Base-by-base conservation (phyloP, 371 early-diverging fungal genomes). In the Gilbertella persicaria region DNA sequence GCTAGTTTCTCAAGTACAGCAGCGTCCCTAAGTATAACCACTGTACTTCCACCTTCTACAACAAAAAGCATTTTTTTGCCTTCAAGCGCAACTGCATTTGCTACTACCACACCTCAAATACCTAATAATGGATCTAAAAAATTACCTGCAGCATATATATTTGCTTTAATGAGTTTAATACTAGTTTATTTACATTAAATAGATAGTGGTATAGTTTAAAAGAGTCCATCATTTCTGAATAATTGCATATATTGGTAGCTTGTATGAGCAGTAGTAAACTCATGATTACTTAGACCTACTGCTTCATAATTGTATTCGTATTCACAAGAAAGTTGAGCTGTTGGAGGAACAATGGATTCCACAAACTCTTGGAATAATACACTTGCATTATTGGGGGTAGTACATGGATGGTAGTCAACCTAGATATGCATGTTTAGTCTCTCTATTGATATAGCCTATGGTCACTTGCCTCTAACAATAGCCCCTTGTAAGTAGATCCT, bases 191-290 rank as follows among this genome's bases (percentile, higher is more conserved):
- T 6, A 20, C 41, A 41, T 25, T 38, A 4, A 51, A 45, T 51
- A 51, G 45, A 23, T 51, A 45, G 45, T 16, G 6, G 39, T 50
- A 38, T 12, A 33, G 7, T 38, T 50, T 70, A 78, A 16, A 78
- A 54, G 17, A 78, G 45, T 37, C 73, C 69, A 26, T 78, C 79
- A 42, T 72, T 74, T 39, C 62, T 66, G 29, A 78, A 78, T 2
- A 78, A 53, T 55, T 60, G 62, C 73, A 78, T 78, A 35, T 78
- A 78, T 52, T 78, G 79, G 55, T 78, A 78, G 29, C 75, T 75
- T 13, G 79, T 78, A 55, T 78, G 79, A n/a, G 79, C 79, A 16
- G 64, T 65, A 2, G 71, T 75, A 40, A 78, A 78, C 29, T 78
- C 79, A 13, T 66, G 36, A 21, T 70, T 70, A 36, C 75, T 75